Evolutionary conservation across 2,329 filamentous ascomycete genomes (phyloP), one percentile per base, ranked within the genome.

Genomic region (Fusarium kyushuense): DNA sequence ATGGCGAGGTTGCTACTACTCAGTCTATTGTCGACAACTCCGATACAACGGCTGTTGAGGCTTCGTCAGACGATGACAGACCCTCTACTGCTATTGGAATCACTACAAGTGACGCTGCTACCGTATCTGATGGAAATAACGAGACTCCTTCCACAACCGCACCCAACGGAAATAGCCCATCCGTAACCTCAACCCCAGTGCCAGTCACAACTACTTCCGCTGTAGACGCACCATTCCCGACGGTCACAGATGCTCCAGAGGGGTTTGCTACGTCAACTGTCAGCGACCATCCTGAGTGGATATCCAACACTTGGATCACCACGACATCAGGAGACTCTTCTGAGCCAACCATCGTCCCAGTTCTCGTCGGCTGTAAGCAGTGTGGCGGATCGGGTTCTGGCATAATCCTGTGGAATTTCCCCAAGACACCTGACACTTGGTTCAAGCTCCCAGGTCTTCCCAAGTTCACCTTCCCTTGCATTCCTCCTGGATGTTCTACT

Each of bases 301-400:
- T 54, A 6, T 32, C 54, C 16, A 69, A 69, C 32, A 65, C 67
- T 9, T 69, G 67, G 67, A 68, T 68, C 29, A 68, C 67, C 2
- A 69, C 67, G 3, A 65, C 67, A 1, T 54, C 57, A 1, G 52
- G 45, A 2, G 58, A 45, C 3, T 68, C 67, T 3, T 35, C 25
- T 6, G 61, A 63, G n/a, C 54, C 62, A 2, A 70, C 67, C 7
- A 21, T 67, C 3, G 62, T 70, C 4, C 67, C 67, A 1, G 62
- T 70, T 10, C 29, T 70, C 0, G 58, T 70, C 1, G 58, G 65
- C 8, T 66, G 54, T 35, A 19, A 36, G 3, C 14, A 38, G 2
- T 70, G 67, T 6, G 58, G 55, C 3, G 65, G 58, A 29, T 7
- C 9, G 3, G 67, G 65, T 21, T 49, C 48, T 2, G 67, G 65